A percentile compares a stretch with the other conserved stretches of the same genome.
phyloP scores from a whole-genome alignment of 192 early-diverging fungal species.

The Backusella circina region DNA sequence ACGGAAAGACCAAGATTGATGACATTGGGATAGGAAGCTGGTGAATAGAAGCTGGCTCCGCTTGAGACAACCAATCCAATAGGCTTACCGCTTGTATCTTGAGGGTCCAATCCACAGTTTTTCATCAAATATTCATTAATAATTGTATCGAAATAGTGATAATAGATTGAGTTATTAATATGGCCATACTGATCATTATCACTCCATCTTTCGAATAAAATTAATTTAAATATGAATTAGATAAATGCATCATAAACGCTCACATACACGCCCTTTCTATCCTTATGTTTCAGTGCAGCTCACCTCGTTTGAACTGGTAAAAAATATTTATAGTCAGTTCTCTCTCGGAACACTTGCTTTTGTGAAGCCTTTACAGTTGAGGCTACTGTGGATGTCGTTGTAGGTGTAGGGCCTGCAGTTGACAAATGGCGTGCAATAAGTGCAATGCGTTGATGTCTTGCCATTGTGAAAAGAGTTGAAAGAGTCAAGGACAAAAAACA shows the following conservation, averaged over 20 bases:
- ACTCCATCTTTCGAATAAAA: constrained; percentile 36
- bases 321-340: constrained; percentile 20
- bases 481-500: neutral
- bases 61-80: constrained; percentile 46
- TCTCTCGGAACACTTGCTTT: constrained; percentile 9
- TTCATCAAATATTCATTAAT: constrained; percentile 54
- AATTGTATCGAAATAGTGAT: constrained; percentile 53
- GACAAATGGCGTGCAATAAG: constrained; percentile 7
- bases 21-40: constrained; percentile 45
- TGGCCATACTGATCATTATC: constrained; percentile 64
- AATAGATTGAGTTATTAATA: constrained; percentile 57
- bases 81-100: constrained; percentile 19
- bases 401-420: neutral
- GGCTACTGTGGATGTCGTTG: neutral
- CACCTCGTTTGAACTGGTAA: constrained; percentile 24
- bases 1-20: constrained; percentile 48
- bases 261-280: neutral
- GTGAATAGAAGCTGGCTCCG: constrained; percentile 37
- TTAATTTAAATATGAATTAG: neutral
- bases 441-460: constrained; percentile 5
- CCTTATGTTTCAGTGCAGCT: neutral
- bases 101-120: constrained; percentile 39
- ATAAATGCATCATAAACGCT: neutral
- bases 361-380: neutral
- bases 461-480: neutral